Conservation (phyloP, 208 protist genomes). For the Leishmania guyanensis region DNA sequence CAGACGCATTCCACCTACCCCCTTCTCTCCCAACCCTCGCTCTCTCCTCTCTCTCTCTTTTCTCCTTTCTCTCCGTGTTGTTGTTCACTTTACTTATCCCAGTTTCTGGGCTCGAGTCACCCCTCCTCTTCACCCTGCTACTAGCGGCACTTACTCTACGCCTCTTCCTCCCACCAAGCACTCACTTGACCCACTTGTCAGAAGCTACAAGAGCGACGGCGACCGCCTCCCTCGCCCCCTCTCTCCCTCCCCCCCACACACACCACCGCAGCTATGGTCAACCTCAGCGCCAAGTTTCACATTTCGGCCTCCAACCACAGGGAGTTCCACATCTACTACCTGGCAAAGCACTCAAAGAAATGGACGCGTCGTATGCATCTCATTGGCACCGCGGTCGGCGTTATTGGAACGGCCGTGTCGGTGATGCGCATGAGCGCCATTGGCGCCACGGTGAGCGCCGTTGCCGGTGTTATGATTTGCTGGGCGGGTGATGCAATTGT, state of each 20-base stretch:
- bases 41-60: not conserved
- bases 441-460: conserved; percentile 14
- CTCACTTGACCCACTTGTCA: too few relatives aligned
- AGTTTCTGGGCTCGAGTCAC: too few relatives aligned
- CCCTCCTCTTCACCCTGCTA: not conserved
- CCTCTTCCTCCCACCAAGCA: too few relatives aligned
- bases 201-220: too few relatives aligned
- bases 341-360: conserved; percentile 57
- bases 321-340: conserved; percentile 70
- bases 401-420: conserved; percentile 27
- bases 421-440: conserved; percentile 18
- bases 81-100: not conserved
- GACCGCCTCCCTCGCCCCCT: not conserved
- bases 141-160: not conserved
- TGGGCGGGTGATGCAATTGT: conserved; percentile 51
- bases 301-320: conserved; percentile 46
- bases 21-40: not conserved
- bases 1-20: not conserved
- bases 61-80: not conserved
- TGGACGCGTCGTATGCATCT: conserved; percentile 55
- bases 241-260: not conserved
- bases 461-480: conserved; percentile 35
- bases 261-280: conserved; percentile 44
- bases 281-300: conserved; percentile 49
- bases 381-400: conserved; percentile 42